Evolutionary conservation across 495 filamentous ascomycete genomes (phyloP).

Genomic region (Clavariopsis aquatica): DNA sequence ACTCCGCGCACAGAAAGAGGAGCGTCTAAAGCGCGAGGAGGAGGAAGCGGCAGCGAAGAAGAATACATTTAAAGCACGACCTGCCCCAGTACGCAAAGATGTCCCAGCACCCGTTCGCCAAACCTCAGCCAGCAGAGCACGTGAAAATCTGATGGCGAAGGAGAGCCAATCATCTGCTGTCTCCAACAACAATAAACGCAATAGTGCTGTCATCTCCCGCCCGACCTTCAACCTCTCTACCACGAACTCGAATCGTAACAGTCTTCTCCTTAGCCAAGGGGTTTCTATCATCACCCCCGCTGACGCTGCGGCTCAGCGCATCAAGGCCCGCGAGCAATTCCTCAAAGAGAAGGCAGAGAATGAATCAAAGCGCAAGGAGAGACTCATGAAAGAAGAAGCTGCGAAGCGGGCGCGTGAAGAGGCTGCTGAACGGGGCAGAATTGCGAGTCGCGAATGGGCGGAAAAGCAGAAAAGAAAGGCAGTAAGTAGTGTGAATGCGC

Average conservation of each 20-base stretch:
- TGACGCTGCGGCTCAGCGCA: constrained; percentile 54
- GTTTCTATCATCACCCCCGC: constrained; percentile 51
- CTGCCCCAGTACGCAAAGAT: constrained; percentile 47
- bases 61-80: constrained; percentile 65
- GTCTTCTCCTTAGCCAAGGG: constrained; percentile 32
- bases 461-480: constrained; percentile 60
- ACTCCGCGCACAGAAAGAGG: constrained; percentile 66
- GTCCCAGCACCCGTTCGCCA: constrained; percentile 43
- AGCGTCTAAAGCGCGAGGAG: constrained; percentile 51
- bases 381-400: constrained; percentile 39
- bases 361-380: constrained; percentile 45
- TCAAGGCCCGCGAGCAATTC: constrained; percentile 63
- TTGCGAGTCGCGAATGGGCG: constrained; percentile 68
- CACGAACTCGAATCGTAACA: constrained; percentile 23
- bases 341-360: constrained; percentile 59
- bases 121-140: constrained; percentile 60
- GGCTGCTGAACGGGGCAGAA: constrained; percentile 66
- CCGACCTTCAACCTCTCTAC: not conserved
- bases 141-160: constrained; percentile 49
- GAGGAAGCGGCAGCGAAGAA: constrained; percentile 39
- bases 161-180: constrained; percentile 16
- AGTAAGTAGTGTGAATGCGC: constrained; percentile 2
- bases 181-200: constrained; percentile 16
- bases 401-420: constrained; percentile 39
- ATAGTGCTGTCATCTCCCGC: constrained; percentile 10